Evolutionary conservation across 306 rosid genomes (phyloP).

Genomic region (Medicago truncatula): MtrunA17r5.0-ANR NC_053045.1:58936501-58937000

Average conservation of each 20-base stretch:
- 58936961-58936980: slow-evolving; percentile 5
- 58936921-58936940: slow-evolving; percentile 24
- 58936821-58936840: slow-evolving; percentile 72
- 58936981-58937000: slow-evolving; percentile 26
- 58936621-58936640: too few relatives aligned
- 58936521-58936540: too few relatives aligned
- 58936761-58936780: slow-evolving; percentile 2
- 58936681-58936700: slow-evolving; percentile 7
- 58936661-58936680: not conserved
- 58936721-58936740: not conserved
- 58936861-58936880: slow-evolving; percentile 92
- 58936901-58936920: slow-evolving; percentile 84
- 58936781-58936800: slow-evolving; percentile 18
- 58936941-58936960: slow-evolving; percentile 16
- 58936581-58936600: too few relatives aligned
- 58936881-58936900: slow-evolving; percentile 93
- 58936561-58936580: too few relatives aligned
- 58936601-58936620: too few relatives aligned
- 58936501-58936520: too few relatives aligned
- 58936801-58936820: slow-evolving; percentile 74
- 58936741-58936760: slow-evolving; percentile 17
- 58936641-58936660: too few relatives aligned
- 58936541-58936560: too few relatives aligned
- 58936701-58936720: not conserved
- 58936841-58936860: slow-evolving; percentile 87